A percentile compares a stretch with the other conserved stretches of the same genome.
Conservation (phyloP, 2,329 filamentous ascomycete genomes). For the Didymella lethalis region DNA sequence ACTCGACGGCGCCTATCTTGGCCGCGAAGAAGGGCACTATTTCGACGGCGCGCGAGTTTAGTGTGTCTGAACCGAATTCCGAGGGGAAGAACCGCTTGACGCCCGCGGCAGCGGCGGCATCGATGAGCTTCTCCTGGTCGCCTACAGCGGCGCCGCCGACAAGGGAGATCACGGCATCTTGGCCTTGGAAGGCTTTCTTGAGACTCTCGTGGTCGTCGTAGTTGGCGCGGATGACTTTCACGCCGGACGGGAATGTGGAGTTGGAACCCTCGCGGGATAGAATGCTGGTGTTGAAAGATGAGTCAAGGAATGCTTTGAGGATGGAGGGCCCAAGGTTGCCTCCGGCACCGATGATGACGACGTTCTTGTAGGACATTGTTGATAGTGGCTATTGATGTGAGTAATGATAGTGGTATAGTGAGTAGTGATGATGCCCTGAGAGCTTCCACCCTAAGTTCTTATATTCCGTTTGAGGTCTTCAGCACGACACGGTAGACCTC, state of each 20-base stretch:
- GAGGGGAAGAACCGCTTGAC: conserved; percentile 69
- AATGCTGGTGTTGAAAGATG: conserved; percentile 63
- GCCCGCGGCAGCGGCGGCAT: conserved; percentile 66
- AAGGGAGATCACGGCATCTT: conserved; percentile 64
- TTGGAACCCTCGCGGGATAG: conserved; percentile 61
- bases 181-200: conserved; percentile 59
- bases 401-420: not conserved
- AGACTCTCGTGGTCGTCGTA: conserved; percentile 60
- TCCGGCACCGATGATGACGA: conserved; percentile 54
- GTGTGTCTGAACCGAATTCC: conserved; percentile 62
- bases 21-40: conserved; percentile 61
- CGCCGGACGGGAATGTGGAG: conserved; percentile 50
- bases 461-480: not conserved
- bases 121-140: conserved; percentile 62
- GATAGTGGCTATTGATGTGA: not conserved
- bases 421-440: not conserved
- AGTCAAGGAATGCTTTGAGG: conserved; percentile 51
- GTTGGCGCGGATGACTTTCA: conserved; percentile 58
- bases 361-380: conserved; percentile 53
- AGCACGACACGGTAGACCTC: conserved; percentile 8
- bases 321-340: conserved; percentile 56
- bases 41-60: conserved; percentile 44
- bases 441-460: not conserved
- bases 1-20: conserved; percentile 61
- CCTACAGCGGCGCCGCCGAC: conserved; percentile 54